Evolutionary conservation across 805 yeast species (phyloP), one percentile per base, ranked within the genome.

Genomic region (Spathaspora gorwiae): DNA sequence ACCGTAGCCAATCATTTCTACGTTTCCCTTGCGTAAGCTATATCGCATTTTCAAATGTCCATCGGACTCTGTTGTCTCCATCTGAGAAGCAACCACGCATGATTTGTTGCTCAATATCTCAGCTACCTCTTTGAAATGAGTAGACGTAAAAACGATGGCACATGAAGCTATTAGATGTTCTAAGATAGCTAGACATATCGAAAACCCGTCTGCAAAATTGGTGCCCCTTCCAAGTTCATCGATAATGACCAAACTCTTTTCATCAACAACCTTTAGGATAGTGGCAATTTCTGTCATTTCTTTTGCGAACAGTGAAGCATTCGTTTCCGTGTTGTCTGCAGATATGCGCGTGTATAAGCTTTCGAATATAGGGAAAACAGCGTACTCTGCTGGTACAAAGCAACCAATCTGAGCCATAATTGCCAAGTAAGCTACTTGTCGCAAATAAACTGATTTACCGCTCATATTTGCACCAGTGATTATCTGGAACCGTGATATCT

Each of bases 401-500:
- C 78, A 72, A 0, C 87, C 87, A 27, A 80, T 72, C 53, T 82
- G 87, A 0, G 80, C 76, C 72, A 81, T 65, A 6, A 80, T 68
- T 2, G 66, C 64, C 8, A 77, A 50, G 6, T 78, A 51, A 0
- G 80, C 79, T 7, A 77, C 65, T 50, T 79, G 82, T 42, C 73
- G 72, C 35, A 81, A 68, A 47, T 76, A 78, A 5, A 80, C 75
- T 0, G 84, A 79, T 53, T 80, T 81, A 2, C 85, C 86, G 40
- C 83, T 80, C 82, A 78, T 78, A 49, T 80, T 80, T 3, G 80
- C 77, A 0, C 85, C 84, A 0, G 84, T 79, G 5, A 80, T 66
- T 1, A 80, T 66, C 45, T 75, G 78, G 7, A 76, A 54, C 27
- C 72, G 52, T 2, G 79, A 72, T 7, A 64, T 57, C 8, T 60